Evolutionary conservation across 306 rosid genomes (phyloP).

Genomic region (Prunus armeniaca): DNA sequence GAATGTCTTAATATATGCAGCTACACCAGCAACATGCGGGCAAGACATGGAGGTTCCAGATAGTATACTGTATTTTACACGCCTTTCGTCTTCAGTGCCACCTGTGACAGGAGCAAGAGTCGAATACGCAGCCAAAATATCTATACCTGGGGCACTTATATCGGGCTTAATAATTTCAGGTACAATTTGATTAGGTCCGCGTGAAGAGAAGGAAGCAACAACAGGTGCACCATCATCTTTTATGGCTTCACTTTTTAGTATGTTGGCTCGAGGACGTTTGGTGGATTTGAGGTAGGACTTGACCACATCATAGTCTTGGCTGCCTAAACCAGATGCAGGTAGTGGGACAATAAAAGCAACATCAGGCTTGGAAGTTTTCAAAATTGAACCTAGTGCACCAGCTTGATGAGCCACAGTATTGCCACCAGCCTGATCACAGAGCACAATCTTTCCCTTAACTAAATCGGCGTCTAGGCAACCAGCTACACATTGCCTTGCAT

Average conservation of each 20-base stretch:
- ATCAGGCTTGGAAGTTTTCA: background rate
- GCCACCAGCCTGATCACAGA: background rate
- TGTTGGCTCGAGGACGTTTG: constrained; percentile 15
- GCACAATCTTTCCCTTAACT: background rate
- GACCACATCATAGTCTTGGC: background rate
- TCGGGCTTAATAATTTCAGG: constrained; percentile 36
- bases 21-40: constrained; percentile 31
- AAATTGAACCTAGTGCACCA: background rate
- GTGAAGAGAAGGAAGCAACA: constrained; percentile 38
- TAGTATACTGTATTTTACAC: constrained; percentile 24
- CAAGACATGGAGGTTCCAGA: constrained; percentile 49
- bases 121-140: constrained; percentile 35
- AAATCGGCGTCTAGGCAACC: background rate
- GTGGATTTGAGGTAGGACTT: background rate
- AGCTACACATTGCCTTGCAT: background rate
- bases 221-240: constrained; percentile 22
- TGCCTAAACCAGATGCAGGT: background rate
- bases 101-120: background rate
- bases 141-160: constrained; percentile 38
- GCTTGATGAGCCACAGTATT: background rate
- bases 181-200: constrained; percentile 33
- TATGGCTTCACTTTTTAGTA: constrained; percentile 17
- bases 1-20: constrained; percentile 23
- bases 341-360: background rate
- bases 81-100: background rate